These are phyloP conservation scores for Boletales sp. DNA, from an alignment of 768 basidiomycete species.

Conservation along the genomic window DNA sequence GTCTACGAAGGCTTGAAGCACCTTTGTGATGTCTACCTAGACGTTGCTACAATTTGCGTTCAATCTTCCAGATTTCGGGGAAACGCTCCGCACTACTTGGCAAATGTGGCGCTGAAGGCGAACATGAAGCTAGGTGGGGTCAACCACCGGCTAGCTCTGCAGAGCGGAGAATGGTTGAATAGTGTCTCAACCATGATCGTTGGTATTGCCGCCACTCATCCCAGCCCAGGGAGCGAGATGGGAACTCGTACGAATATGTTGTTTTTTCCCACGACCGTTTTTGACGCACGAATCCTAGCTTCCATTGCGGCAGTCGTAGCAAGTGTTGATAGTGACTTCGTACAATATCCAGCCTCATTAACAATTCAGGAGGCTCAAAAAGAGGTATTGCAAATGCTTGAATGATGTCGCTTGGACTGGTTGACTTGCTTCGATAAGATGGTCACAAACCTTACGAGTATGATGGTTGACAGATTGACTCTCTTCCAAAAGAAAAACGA, in stretches of 20 bases:
- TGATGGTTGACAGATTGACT: slow-evolving; percentile 42
- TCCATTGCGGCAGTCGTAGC: slow-evolving; percentile 49
- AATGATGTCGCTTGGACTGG: not conserved
- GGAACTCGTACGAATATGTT: slow-evolving; percentile 31
- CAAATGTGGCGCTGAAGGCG: slow-evolving; percentile 45
- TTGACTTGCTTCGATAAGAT: slow-evolving; percentile 21
- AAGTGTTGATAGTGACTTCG: slow-evolving; percentile 37
- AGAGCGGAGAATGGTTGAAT: slow-evolving; percentile 33
- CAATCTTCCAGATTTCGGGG: slow-evolving; percentile 62
- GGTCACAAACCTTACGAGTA: slow-evolving; percentile 37
- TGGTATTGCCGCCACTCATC: slow-evolving; percentile 65
- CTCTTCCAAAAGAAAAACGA: slow-evolving; percentile 31
- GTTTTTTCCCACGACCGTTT: not conserved
- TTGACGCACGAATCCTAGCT: slow-evolving; percentile 11
- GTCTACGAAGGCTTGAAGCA: slow-evolving; percentile 44
- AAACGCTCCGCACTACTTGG: slow-evolving; percentile 35
- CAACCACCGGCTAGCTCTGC: slow-evolving; percentile 37
- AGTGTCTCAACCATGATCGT: slow-evolving; percentile 43
- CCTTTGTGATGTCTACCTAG: slow-evolving; percentile 41
- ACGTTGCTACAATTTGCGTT: slow-evolving; percentile 59
- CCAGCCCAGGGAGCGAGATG: slow-evolving; percentile 56
- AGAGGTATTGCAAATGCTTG: slow-evolving; percentile 41
- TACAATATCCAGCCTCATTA: slow-evolving; percentile 43
- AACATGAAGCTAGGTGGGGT: slow-evolving; percentile 50
- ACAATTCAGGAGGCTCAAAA: slow-evolving; percentile 49